These are phyloP conservation scores for Rickenella mellea DNA, from an alignment of 768 basidiomycete species.

Conservation along the genomic window DNA sequence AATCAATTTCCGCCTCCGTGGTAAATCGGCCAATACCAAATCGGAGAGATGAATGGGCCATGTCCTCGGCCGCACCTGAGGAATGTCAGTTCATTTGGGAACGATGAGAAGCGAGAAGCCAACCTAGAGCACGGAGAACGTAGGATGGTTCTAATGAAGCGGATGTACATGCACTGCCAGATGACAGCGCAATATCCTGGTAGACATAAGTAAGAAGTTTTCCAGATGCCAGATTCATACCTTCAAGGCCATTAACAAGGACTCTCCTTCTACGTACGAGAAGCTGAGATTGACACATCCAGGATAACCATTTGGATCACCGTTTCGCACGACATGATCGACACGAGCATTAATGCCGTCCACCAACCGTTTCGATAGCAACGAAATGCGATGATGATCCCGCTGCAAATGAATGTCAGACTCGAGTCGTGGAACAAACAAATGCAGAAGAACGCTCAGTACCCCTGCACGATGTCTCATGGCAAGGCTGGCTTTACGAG, in stretches of 20 bases:
- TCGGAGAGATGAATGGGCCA: conserved; percentile 96
- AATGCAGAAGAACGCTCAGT: conserved; percentile 47
- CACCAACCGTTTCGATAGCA: conserved; percentile 74
- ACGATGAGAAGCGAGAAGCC: conserved; percentile 8
- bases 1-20: conserved; percentile 94
- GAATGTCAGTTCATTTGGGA: conserved; percentile 4
- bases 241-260: conserved; percentile 95
- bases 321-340: conserved; percentile 89
- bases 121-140: conserved; percentile 89
- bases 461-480: conserved; percentile 86
- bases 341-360: conserved; percentile 73
- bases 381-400: conserved; percentile 67
- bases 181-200: conserved; percentile 93
- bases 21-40: conserved; percentile 98
- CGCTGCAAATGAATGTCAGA: conserved; percentile 34
- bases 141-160: conserved; percentile 98
- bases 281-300: conserved; percentile 96
- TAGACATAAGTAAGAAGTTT: background rate
- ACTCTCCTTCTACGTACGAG: conserved; percentile 95
- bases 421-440: background rate
- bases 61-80: conserved; percentile 89
- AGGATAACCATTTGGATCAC: conserved; percentile 84
- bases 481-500: conserved; percentile 38
- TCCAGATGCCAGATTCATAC: conserved; percentile 25
- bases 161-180: conserved; percentile 96